Evolutionary conservation across 495 filamentous ascomycete genomes (phyloP).

Genomic region (Glonium stellatum): DNA sequence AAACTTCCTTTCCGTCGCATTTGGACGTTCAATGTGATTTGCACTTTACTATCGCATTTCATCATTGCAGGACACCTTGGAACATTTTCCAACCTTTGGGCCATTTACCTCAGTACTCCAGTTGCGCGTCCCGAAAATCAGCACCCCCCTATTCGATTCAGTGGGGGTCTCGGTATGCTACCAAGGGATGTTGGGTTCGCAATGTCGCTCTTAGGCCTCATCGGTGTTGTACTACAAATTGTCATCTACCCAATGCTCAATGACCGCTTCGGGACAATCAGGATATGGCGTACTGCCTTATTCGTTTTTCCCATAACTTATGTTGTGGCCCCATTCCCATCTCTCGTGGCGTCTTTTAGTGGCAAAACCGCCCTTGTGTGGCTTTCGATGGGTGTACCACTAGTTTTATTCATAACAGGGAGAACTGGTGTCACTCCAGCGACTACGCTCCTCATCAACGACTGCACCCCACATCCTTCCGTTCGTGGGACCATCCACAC

Average conservation of each 20-base stretch:
- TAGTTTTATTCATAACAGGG: constrained; percentile 5
- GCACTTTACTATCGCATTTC: constrained; percentile 14
- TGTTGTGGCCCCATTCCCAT: constrained; percentile 7
- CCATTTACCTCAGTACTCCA: constrained; percentile 13
- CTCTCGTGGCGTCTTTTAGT: constrained; percentile 4
- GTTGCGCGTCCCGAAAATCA: not conserved
- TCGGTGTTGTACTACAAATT: constrained; percentile 5
- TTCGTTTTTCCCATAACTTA: constrained; percentile 12
- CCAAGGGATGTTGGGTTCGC: constrained; percentile 8
- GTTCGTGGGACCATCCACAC: constrained; percentile 16
- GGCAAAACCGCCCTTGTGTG: constrained; percentile 1
- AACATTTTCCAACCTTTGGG: constrained; percentile 12
- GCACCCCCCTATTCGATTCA: constrained; percentile 6
- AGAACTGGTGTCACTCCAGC: constrained; percentile 10
- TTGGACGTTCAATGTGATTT: constrained; percentile 14
- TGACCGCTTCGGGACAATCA: constrained; percentile 11
- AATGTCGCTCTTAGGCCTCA: not conserved
- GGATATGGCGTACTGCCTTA: constrained; percentile 13
- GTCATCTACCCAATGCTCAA: constrained; percentile 7
- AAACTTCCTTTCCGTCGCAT: constrained; percentile 12
- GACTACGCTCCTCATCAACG: constrained; percentile 14
- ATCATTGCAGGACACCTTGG: constrained; percentile 15
- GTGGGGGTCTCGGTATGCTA: constrained; percentile 9
- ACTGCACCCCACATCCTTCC: constrained; percentile 11
- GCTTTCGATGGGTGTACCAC: not conserved